Percentiles rank a stretch among this genome's conserved stretches.
Evolutionary conservation across 192 early-diverging fungal species (phyloP).

Genomic region (Gigaspora rosea): DNA sequence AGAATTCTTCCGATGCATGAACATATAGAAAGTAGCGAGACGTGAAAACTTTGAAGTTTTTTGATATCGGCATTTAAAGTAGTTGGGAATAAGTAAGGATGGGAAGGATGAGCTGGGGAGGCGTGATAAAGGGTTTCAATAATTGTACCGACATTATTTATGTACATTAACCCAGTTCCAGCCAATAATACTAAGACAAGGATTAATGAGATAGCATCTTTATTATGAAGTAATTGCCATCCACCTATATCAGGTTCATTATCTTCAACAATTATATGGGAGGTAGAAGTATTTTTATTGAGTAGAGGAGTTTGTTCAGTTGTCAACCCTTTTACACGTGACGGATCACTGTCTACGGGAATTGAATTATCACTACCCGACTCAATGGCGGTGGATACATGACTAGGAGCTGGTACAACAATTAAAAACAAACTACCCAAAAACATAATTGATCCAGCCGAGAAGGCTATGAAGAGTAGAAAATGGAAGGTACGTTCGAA

Average conservation of each 20-base stretch:
- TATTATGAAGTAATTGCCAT: slow-evolving; percentile 36
- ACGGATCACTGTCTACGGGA: neutral
- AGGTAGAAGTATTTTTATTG: neutral
- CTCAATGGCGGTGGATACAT: neutral
- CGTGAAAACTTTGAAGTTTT: slow-evolving; percentile 45
- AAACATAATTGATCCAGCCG: slow-evolving; percentile 49
- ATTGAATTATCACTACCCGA: neutral
- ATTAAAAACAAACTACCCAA: slow-evolving; percentile 35
- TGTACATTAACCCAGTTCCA: slow-evolving; percentile 46
- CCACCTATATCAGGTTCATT: slow-evolving; percentile 23
- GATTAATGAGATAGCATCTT: slow-evolving; percentile 34
- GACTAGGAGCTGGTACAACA: slow-evolving; percentile 8
- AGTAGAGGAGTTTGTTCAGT: neutral
- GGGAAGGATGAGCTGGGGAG: slow-evolving; percentile 35
- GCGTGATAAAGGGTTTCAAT: slow-evolving; percentile 45
- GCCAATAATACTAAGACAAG: slow-evolving; percentile 34
- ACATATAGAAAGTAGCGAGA: slow-evolving; percentile 48
- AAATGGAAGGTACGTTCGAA: slow-evolving; percentile 57
- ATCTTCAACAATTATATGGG: neutral
- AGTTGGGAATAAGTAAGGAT: neutral
- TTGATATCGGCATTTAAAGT: slow-evolving; percentile 18
- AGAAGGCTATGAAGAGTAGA: slow-evolving; percentile 53
- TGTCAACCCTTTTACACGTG: neutral
- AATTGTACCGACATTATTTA: slow-evolving; percentile 45
- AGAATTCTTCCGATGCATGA: slow-evolving; percentile 47